Percentiles rank a stretch among this genome's conserved stretches.
Conservation (phyloP, 2,329 filamentous ascomycete species). For the Fusarium dimerum region DNA sequence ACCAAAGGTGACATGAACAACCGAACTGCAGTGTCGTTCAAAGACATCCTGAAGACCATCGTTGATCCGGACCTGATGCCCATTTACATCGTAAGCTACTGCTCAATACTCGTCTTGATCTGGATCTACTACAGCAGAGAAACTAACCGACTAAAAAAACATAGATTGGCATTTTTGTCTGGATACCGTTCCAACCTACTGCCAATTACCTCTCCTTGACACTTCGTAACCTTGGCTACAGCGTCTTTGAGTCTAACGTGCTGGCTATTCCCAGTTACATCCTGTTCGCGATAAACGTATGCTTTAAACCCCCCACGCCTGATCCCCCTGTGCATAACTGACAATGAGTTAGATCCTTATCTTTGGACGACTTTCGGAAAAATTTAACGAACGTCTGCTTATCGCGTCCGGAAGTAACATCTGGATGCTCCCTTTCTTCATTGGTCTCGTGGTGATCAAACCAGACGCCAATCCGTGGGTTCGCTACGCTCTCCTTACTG, state of each 20-base stretch:
- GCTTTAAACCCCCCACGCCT: background rate
- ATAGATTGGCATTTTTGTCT: background rate
- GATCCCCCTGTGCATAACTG: background rate
- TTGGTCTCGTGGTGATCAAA: conserved; percentile 20
- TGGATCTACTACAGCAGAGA: conserved; percentile 15
- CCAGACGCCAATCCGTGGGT: conserved; percentile 30
- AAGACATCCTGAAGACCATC: conserved; percentile 52
- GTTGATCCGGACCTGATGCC: conserved; percentile 52
- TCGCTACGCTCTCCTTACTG: conserved; percentile 32
- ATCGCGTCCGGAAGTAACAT: conserved; percentile 12
- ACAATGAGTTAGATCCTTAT: conserved; percentile 39
- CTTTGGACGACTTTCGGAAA: conserved; percentile 38
- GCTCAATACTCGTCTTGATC: too few relatives aligned
- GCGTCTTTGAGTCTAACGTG: conserved; percentile 63
- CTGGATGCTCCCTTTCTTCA: conserved; percentile 13
- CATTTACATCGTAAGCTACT: conserved; percentile 51
- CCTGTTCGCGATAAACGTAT: conserved; percentile 23
- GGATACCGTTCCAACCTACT: conserved; percentile 45
- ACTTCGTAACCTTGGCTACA: conserved; percentile 57
- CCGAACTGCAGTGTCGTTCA: conserved; percentile 53
- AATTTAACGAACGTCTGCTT: conserved; percentile 33
- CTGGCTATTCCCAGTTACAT: conserved; percentile 60
- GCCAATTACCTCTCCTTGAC: conserved; percentile 60
- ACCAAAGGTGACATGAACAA: conserved; percentile 63
- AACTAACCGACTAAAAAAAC: background rate